These are phyloP conservation scores for Gracilariopsis chorda DNA, from an alignment of 23 red algal species.

Conservation along the genomic window DNA sequence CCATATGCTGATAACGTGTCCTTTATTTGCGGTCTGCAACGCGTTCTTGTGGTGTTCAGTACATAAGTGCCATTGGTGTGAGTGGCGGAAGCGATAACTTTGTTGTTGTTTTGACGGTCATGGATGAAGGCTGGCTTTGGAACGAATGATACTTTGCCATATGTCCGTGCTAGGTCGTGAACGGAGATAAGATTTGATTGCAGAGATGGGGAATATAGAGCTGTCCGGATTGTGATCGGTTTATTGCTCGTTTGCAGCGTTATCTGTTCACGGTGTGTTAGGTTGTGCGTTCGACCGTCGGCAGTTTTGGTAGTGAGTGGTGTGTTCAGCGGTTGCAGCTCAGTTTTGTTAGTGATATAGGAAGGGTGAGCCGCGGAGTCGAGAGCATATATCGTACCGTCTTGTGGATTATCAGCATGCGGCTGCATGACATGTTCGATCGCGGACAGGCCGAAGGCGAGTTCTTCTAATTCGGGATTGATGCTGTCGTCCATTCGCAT, in stretches of 20 bases:
- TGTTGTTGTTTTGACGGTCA: no score
- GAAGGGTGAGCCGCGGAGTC: slow-evolving; percentile 7
- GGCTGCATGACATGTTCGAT: no score
- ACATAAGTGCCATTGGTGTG: no score
- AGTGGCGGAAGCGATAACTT: no score
- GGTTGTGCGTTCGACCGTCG: background rate
- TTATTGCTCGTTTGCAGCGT: background rate
- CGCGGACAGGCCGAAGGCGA: no score
- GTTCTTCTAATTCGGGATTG: no score
- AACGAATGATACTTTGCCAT: background rate
- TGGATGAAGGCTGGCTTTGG: background rate
- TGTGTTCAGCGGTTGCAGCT: background rate
- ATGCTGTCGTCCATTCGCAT: no score
- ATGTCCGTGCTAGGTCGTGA: background rate
- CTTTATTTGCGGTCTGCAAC: no score
- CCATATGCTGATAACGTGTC: no score
- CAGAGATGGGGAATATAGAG: background rate
- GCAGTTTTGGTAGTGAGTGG: background rate
- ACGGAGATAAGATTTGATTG: background rate
- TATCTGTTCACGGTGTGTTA: background rate
- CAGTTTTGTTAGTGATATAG: background rate
- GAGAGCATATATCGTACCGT: background rate
- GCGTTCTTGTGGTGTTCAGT: no score
- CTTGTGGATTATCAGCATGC: no score
- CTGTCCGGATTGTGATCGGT: background rate